These are phyloP conservation scores for Eucalyptus shirleyi DNA, from an alignment of 345 rosid species.

Conservation along the genomic window DNA sequence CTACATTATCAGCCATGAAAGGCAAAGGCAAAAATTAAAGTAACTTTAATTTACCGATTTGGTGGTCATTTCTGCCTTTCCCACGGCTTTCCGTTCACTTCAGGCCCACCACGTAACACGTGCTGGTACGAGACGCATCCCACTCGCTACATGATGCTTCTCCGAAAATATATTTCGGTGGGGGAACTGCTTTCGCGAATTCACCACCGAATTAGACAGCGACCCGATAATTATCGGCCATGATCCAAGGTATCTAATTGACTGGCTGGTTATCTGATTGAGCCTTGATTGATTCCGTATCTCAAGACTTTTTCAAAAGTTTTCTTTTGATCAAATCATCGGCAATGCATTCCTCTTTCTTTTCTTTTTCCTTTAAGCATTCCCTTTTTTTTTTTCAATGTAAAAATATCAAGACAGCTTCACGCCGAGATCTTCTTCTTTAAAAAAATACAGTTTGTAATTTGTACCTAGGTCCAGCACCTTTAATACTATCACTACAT, in stretches of 20 bases:
- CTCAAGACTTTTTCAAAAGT: neutral
- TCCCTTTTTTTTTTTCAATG: accelerated
- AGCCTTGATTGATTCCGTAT: neutral
- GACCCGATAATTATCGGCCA: neutral
- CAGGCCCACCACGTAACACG: no score
- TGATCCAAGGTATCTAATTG: neutral
- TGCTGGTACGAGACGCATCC: no score
- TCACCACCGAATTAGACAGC: neutral
- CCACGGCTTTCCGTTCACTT: no score
- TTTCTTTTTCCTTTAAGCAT: no score
- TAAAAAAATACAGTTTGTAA: no score
- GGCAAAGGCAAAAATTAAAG: neutral
- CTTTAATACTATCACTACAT: no score
- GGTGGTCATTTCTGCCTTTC: no score
- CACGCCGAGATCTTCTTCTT: no score
- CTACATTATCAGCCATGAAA: neutral
- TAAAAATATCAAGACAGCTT: no score
- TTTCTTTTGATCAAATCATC: neutral
- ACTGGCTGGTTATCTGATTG: neutral
- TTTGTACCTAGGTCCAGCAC: accelerated
- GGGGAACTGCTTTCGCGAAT: neutral
- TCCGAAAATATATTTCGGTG: neutral
- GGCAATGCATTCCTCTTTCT: neutral
- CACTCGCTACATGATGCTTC: neutral
- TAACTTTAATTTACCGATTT: no score